Evolutionary conservation across 2,329 filamentous ascomycete species (phyloP), one percentile per base, ranked within the genome.

Genomic region (Neonectria coccinea): DNA sequence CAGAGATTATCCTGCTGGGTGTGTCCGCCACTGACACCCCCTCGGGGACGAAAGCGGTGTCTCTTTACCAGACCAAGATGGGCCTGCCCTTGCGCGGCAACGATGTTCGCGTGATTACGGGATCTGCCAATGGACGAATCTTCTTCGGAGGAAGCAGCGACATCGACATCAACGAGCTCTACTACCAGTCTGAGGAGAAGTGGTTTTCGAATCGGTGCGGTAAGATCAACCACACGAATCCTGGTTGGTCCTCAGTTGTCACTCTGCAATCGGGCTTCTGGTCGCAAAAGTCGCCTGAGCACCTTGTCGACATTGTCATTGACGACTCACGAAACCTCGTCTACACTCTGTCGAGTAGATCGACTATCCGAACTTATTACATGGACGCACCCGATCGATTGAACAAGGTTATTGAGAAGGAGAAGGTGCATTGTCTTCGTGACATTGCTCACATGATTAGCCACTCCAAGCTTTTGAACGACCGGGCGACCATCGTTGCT

Each of bases 131-230:
- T 22, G 97, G 97, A 9, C 92, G 96, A 66, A 96, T 99, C 69
- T 99, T 99, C 83, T 97, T 97, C 75, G 90, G 92, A 45, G 93
- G 94, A 41, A 87, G 86, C 55, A 86, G 85, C 55, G 92, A 95
- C 69, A 93, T 93, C 68, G 94, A 98, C 73, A 89, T 99, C 52
- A 93, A 96, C 77, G 96, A 99, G 79, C 87, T 99, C 58, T 94
- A 92, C 71, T 99, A 99, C 77, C 95, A 98, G 79, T 94, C 97
- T 75, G 94, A 98, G 78, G 96, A 99, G 80, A 91, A 92, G 72
- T 99, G 96, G 96, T 99, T 99, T 76, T 91, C 92, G 57, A 94
- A 90, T 78, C 88, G 92, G 69, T 97, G 93, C 76, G 90, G 91
- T 65, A 97, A 94, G 80, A 89, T 95, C 67, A 97, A 97, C 76